Evolutionary conservation across 805 yeast genomes (phyloP).

Genomic region (Metschnikowia baotianmanensis): DNA sequence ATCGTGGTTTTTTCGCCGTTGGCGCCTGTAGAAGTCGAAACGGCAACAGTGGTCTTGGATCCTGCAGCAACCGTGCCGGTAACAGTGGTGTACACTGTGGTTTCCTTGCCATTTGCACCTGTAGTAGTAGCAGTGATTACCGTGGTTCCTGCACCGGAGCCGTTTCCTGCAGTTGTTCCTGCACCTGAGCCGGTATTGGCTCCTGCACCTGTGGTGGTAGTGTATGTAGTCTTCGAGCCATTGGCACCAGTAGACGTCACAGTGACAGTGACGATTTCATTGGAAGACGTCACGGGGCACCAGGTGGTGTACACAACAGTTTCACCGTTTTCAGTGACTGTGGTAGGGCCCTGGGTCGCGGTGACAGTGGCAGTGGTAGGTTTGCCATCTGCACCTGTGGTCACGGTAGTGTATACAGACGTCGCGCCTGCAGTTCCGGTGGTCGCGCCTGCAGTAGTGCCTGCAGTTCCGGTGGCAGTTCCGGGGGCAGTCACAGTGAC

Average conservation of each 20-base stretch:
- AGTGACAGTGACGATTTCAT: constrained; percentile 27
- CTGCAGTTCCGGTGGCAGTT: constrained; percentile 24
- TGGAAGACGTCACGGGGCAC: constrained; percentile 29
- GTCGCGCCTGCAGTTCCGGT: constrained; percentile 18
- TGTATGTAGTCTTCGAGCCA: constrained; percentile 17
- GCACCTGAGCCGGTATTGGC: constrained; percentile 13
- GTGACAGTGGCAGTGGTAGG: constrained; percentile 20
- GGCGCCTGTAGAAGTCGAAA: constrained; percentile 3
- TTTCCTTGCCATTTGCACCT: constrained; percentile 1
- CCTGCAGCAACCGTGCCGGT: constrained; percentile 10
- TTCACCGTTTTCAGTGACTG: constrained; percentile 19
- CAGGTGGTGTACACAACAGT: constrained; percentile 30
- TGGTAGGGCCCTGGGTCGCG: constrained; percentile 29
- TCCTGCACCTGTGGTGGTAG: constrained; percentile 12
- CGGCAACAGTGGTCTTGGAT: neutral
- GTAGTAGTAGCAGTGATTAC: constrained; percentile 6
- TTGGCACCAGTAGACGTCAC: constrained; percentile 17
- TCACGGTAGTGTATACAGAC: constrained; percentile 9
- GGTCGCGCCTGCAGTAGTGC: too few species aligned
- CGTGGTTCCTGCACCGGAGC: constrained; percentile 5
- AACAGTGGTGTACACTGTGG: neutral
- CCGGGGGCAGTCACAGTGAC: constrained; percentile 22
- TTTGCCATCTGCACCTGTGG: constrained; percentile 14
- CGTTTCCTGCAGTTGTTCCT: constrained; percentile 11
- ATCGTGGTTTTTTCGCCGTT: constrained; percentile 6